These are phyloP conservation scores for Colletotrichum sp. DNA, from an alignment of 2,329 filamentous ascomycete genomes.

Conservation along the genomic window DNA sequence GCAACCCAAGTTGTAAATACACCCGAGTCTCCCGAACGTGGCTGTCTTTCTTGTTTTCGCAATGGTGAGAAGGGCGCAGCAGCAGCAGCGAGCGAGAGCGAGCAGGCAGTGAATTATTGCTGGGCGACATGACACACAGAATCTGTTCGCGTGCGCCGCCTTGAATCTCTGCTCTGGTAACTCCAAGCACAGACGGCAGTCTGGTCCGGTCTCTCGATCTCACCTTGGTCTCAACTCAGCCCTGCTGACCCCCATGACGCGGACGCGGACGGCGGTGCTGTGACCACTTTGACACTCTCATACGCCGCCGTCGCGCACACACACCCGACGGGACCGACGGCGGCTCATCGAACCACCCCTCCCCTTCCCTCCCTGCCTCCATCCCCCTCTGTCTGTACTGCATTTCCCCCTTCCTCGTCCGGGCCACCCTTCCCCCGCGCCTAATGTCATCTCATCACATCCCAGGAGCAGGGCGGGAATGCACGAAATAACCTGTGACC, in stretches of 20 bases:
- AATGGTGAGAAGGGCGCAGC: not conserved
- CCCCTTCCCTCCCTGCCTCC: not conserved
- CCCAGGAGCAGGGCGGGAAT: not conserved
- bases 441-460: not conserved
- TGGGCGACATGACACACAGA: not conserved
- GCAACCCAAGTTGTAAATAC: not conserved
- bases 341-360: not conserved
- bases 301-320: not conserved
- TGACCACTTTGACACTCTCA: not conserved
- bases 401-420: not conserved
- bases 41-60: not conserved
- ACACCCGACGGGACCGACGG: not conserved
- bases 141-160: not conserved
- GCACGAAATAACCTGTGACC: not conserved
- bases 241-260: slow-evolving; percentile 4
- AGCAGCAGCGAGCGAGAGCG: not conserved
- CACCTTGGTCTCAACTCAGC: slow-evolving; percentile 16
- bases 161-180: not conserved
- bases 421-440: not conserved
- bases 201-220: not conserved
- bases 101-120: not conserved
- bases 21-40: not conserved
- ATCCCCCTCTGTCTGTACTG: not conserved
- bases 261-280: not conserved
- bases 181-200: not conserved